Evolutionary conservation across 306 rosid species (phyloP).

Genomic region (Gynostemma pentaphyllum): DNA sequence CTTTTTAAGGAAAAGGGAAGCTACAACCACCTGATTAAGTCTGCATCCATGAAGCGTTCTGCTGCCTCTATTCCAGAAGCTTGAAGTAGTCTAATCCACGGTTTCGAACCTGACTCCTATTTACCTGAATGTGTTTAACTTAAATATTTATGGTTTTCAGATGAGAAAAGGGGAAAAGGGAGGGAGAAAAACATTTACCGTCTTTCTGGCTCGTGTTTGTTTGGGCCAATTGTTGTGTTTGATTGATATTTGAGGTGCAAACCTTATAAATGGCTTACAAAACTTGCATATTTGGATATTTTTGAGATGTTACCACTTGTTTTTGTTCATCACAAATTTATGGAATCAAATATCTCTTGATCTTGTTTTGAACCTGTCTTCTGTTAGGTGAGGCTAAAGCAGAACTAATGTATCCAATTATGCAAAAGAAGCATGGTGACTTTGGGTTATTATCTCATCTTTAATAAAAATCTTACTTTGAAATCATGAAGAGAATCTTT

Average conservation of each 20-base stretch:
- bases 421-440: too few species aligned
- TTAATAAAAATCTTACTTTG: too few species aligned
- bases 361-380: not conserved
- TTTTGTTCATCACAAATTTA: not conserved
- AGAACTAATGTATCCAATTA: too few species aligned
- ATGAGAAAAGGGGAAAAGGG: not conserved
- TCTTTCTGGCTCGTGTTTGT: conserved; percentile 1
- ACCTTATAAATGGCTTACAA: not conserved
- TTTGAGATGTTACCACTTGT: not conserved
- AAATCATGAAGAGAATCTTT: too few species aligned
- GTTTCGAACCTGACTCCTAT: conserved; percentile 1
- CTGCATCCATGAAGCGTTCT: conserved; percentile 16
- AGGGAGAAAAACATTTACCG: not conserved
- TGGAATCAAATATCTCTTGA: not conserved
- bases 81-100: not conserved
- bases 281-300: not conserved
- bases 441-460: too few species aligned
- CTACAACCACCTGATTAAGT: conserved; percentile 10
- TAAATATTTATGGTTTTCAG: not conserved
- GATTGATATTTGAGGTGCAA: conserved; percentile 7
- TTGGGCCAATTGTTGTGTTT: conserved; percentile 2
- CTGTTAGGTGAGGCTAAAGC: not conserved
- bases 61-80: conserved; percentile 12
- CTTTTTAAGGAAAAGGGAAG: conserved; percentile 79
- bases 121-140: conserved; percentile 6